A percentile compares a stretch with the other conserved stretches of the same genome.
These are phyloP conservation scores for Diaporthe ampelina DNA, from an alignment of 2,329 filamentous ascomycete genomes.

Conservation along the genomic window DNA sequence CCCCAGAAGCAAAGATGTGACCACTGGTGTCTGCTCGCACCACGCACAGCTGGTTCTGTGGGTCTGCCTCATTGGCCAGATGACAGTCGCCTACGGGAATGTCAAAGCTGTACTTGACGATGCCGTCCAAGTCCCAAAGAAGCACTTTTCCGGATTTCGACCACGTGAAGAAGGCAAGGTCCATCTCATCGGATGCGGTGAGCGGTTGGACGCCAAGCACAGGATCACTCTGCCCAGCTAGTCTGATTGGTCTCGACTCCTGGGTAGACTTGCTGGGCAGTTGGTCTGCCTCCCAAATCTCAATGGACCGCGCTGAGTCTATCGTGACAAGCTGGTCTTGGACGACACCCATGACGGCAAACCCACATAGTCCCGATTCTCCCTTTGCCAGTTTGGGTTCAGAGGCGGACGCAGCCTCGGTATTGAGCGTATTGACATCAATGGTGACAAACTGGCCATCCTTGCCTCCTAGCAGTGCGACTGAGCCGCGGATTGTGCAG, in stretches of 20 bases:
- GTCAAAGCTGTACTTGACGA: conserved; percentile 72
- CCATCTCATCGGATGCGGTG: conserved; percentile 68
- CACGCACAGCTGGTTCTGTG: conserved; percentile 71
- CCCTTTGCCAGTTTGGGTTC: neutral
- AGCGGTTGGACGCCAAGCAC: conserved; percentile 82
- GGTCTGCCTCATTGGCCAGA: conserved; percentile 64
- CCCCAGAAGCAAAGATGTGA: conserved; percentile 82
- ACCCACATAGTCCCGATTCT: conserved; percentile 52
- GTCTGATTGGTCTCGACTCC: conserved; percentile 63
- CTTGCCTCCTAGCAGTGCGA: conserved; percentile 78
- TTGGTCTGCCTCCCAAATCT: conserved; percentile 70
- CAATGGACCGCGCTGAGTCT: conserved; percentile 81
- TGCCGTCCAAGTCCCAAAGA: conserved; percentile 85
- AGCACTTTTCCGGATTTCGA: conserved; percentile 83
- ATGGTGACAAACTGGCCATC: conserved; percentile 71
- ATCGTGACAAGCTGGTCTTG: conserved; percentile 79
- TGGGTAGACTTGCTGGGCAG: conserved; percentile 56
- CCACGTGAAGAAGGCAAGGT: conserved; percentile 90
- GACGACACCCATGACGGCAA: conserved; percentile 79
- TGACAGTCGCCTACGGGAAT: conserved; percentile 77
- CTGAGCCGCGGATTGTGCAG: conserved; percentile 70
- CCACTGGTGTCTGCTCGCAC: conserved; percentile 73
- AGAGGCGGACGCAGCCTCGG: conserved; percentile 39
- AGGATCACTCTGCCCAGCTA: conserved; percentile 74
- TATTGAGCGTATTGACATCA: conserved; percentile 59